These are phyloP conservation scores for Pseudotulostoma volvatum DNA, from an alignment of 495 filamentous ascomycete species.

Conservation along the genomic window DNA sequence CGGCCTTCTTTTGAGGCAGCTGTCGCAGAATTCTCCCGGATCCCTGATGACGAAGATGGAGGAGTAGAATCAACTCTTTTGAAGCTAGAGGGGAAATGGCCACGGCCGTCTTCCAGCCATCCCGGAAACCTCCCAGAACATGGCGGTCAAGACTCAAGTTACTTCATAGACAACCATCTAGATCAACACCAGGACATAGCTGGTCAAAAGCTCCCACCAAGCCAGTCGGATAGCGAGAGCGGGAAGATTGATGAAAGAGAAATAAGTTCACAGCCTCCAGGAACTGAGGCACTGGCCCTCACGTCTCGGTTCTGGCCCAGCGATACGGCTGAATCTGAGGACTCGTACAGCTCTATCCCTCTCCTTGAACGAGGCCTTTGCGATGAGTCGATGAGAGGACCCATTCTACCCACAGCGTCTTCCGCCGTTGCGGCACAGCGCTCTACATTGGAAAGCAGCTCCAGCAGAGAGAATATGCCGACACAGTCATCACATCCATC, in stretches of 20 bases:
- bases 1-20: slow-evolving; percentile 81
- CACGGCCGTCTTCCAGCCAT: neutral
- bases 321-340: slow-evolving; percentile 37
- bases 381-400: slow-evolving; percentile 35
- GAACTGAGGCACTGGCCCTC: neutral
- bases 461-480: slow-evolving; percentile 16
- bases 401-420: slow-evolving; percentile 6
- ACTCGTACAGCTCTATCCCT: slow-evolving; percentile 64
- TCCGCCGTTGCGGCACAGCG: slow-evolving; percentile 3
- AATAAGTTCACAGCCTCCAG: too few relatives aligned
- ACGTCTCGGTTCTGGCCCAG: slow-evolving; percentile 15
- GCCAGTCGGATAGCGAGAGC: neutral
- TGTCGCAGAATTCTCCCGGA: slow-evolving; percentile 70
- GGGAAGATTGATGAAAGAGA: too few relatives aligned
- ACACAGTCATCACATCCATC: slow-evolving; percentile 30
- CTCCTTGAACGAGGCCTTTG: slow-evolving; percentile 58
- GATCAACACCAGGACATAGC: neutral
- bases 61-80: slow-evolving; percentile 81
- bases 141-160: neutral
- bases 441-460: slow-evolving; percentile 9
- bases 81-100: slow-evolving; percentile 81
- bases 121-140: neutral
- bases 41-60: slow-evolving; percentile 88
- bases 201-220: neutral
- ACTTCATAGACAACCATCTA: neutral